Percentiles rank a stretch among this genome's conserved stretches.
Conservation (phyloP, 2,329 filamentous ascomycete genomes). For the Leptographium galeiforme region DNA sequence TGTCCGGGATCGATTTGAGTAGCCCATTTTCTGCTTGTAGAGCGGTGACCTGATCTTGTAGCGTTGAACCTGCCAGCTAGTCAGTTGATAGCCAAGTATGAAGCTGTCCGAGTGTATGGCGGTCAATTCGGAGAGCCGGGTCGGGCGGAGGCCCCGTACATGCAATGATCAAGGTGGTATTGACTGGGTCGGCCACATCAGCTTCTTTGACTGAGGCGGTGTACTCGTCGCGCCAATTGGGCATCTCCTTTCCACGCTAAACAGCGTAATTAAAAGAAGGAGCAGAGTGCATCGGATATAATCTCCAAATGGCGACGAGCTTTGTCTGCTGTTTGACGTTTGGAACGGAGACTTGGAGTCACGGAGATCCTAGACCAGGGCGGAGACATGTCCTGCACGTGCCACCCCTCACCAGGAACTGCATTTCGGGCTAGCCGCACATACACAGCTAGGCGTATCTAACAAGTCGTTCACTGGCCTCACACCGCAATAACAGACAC, state of each 20-base stretch:
- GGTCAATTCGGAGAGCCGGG: no score
- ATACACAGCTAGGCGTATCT: not conserved
- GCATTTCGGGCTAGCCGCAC: not conserved
- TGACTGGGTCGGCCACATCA: constrained; percentile 48
- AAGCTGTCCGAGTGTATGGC: not conserved
- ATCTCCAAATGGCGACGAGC: not conserved
- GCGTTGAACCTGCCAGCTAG: constrained; percentile 39
- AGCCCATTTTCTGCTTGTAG: constrained; percentile 42
- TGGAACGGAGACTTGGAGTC: not conserved
- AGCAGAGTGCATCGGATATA: not conserved
- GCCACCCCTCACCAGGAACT: not conserved
- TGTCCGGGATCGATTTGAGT: constrained; percentile 4
- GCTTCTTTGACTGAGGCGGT: constrained; percentile 61
- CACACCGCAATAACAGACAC: not conserved
- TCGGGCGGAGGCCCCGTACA: constrained; percentile 40
- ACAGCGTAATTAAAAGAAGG: not conserved
- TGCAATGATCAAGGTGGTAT: constrained; percentile 58
- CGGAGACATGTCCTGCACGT: not conserved
- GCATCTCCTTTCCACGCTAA: constrained; percentile 23
- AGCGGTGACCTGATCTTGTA: constrained; percentile 52
- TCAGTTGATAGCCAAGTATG: not conserved
- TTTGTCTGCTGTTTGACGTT: not conserved
- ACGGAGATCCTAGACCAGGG: not conserved
- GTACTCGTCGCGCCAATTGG: constrained; percentile 73
- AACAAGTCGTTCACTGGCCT: not conserved